Percentiles rank a stretch among this genome's conserved stretches.
Evolutionary conservation across 1,284 basidiomycete species (phyloP).

Genomic region (Schizophyllum commune): DNA sequence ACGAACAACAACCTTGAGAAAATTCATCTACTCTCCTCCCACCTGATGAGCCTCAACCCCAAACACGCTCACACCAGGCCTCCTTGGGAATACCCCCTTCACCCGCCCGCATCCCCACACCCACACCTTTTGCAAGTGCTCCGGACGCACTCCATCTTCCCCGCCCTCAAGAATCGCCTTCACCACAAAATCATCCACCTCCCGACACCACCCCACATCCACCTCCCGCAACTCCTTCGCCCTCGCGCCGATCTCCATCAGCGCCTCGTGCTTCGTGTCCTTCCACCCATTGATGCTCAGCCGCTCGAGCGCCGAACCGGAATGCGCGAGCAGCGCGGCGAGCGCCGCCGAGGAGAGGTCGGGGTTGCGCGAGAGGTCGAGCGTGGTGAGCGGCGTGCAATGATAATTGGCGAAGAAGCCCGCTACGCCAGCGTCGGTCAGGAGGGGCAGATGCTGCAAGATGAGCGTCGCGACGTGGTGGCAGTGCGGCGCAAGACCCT

Average conservation of each 20-base stretch:
- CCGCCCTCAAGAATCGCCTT: slow-evolving; percentile 57
- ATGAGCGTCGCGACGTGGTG: slow-evolving; percentile 46
- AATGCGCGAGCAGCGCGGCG: slow-evolving; percentile 61
- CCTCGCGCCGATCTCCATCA: slow-evolving; percentile 43
- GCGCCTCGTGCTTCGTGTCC: slow-evolving; percentile 45
- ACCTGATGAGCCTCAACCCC: slow-evolving; percentile 7
- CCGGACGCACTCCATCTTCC: slow-evolving; percentile 18
- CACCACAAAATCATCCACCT: slow-evolving; percentile 78
- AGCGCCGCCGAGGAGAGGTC: slow-evolving; percentile 55
- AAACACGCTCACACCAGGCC: slow-evolving; percentile 9
- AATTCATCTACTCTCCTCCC: not conserved
- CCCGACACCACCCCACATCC: slow-evolving; percentile 85
- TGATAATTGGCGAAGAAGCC: slow-evolving; percentile 52
- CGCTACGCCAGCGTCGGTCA: slow-evolving; percentile 66
- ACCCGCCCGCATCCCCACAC: slow-evolving; percentile 65
- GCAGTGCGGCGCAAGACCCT: slow-evolving; percentile 54
- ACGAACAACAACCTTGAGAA: too few relatives aligned
- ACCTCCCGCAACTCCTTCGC: slow-evolving; percentile 50
- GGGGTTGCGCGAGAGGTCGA: slow-evolving; percentile 61
- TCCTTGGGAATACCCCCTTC: slow-evolving; percentile 26
- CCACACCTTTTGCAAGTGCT: slow-evolving; percentile 48
- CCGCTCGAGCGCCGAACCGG: slow-evolving; percentile 49
- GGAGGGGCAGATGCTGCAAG: slow-evolving; percentile 49
- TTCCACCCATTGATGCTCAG: slow-evolving; percentile 80
- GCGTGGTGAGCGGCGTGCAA: slow-evolving; percentile 37